These are phyloP conservation scores for Rutstroemia sp. DNA, from an alignment of 2,329 filamentous ascomycete genomes.

Conservation along the genomic window DNA sequence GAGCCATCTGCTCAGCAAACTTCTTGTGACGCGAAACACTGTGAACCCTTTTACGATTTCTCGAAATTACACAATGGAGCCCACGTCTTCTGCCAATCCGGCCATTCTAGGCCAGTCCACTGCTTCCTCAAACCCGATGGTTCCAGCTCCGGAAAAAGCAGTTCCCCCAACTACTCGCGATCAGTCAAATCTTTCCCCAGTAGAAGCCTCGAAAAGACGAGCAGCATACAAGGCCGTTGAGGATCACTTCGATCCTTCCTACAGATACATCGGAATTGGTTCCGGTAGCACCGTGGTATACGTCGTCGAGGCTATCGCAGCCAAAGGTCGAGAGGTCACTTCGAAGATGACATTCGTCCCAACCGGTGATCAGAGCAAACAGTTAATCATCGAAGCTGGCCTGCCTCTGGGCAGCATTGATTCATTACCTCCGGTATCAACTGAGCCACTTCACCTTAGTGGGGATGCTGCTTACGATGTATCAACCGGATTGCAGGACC, in stretches of 20 bases:
- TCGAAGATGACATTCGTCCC: constrained; percentile 70
- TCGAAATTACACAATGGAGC: neutral
- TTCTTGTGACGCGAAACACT: neutral
- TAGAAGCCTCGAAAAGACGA: constrained; percentile 68
- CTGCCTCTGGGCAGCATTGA: constrained; percentile 56
- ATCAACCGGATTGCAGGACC: constrained; percentile 36
- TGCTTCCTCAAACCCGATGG: constrained; percentile 12
- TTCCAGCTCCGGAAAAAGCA: constrained; percentile 13
- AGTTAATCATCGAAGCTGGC: constrained; percentile 74
- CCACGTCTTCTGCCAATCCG: constrained; percentile 4
- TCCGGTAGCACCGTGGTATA: constrained; percentile 78
- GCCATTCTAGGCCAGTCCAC: constrained; percentile 11
- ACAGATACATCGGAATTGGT: constrained; percentile 68
- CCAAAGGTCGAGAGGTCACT: constrained; percentile 47
- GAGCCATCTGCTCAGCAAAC: neutral
- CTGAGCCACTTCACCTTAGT: constrained; percentile 19
- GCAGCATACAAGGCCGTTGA: constrained; percentile 68
- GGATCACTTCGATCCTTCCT: constrained; percentile 58
- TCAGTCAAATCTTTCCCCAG: constrained; percentile 29
- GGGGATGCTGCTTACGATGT: constrained; percentile 61
- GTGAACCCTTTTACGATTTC: neutral
- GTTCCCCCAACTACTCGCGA: constrained; percentile 8
- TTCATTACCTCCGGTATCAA: constrained; percentile 27
- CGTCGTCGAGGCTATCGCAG: constrained; percentile 73
- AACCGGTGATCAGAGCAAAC: constrained; percentile 81